Base-by-base conservation (phyloP, 306 rosid genomes). In the Vigna unguiculata region DNA sequence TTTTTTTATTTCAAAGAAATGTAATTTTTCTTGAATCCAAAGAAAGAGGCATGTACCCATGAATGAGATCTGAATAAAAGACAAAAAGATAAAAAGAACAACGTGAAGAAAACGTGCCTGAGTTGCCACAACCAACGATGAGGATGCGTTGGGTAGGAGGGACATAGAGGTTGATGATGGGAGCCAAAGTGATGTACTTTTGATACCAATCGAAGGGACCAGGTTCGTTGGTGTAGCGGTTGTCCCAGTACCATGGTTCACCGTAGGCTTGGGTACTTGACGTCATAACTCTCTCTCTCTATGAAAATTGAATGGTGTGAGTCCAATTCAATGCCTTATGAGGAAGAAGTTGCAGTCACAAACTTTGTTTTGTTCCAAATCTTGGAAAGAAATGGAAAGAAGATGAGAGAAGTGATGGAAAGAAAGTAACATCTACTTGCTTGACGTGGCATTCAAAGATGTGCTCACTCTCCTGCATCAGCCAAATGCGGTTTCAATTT, bases 141-240 rank as follows among this genome's bases (percentile, higher is more conserved):
- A 93, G 96, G 80, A 87, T 54, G 65, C 82, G 85, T 32, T 68
- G 72, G 47, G 14, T 38, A 6, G 54, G 64, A 46, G 93, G 86
- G 69, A 81, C 85, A 59, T 93, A 87, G 72, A 87, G 93, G 32
- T 78, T 84, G 77, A 89, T 82, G 70, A 93, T 78, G 24, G 97
- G 96, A 71, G 97, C 86, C 36, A 93, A 25, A 75, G 94, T 76
- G 17, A 78, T 83, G 77, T 89, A 93, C 73, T 87, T 93, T 67
- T 93, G 97, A 88, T 93, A 93, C 97, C 97, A 93, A 86, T 93
- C 96, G 47, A 93, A 93, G 43, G 90, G 83, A 5, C 84, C 83
- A 0, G 91, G 86, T 73, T 93, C 96, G 68, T 87, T 82, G 66
- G 94, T 60, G 84, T 93, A 93, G 58, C 96, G 96, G 54, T 86